phyloP scores from a whole-genome alignment of 2,329 filamentous ascomycete genomes.

The Clonostachys rosea region DNA sequence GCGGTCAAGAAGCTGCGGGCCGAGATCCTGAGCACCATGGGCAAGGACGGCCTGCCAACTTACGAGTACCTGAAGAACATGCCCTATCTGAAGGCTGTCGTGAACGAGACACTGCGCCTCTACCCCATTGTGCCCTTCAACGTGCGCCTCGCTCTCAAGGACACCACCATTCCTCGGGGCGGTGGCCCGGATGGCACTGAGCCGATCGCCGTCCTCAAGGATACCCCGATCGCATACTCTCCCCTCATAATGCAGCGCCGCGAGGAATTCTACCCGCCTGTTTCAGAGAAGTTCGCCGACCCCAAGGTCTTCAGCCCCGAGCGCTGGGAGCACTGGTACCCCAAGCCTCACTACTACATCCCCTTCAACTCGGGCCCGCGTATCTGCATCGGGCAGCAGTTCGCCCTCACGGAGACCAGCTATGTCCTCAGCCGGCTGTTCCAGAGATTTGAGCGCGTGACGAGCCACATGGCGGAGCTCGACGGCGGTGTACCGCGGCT shows the following conservation, averaged over 20 bases:
- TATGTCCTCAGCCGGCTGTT: conserved; percentile 70
- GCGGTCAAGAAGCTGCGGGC: conserved; percentile 63
- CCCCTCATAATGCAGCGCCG: conserved; percentile 71
- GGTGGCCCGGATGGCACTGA: conserved; percentile 58
- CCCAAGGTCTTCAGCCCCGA: conserved; percentile 57
- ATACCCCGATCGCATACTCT: conserved; percentile 62
- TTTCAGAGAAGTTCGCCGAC: conserved; percentile 36
- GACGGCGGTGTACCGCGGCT: conserved; percentile 49
- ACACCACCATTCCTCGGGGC: conserved; percentile 71
- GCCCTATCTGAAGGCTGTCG: conserved; percentile 71
- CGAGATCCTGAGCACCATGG: conserved; percentile 68
- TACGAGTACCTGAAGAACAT: conserved; percentile 83
- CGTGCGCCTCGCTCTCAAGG: conserved; percentile 63
- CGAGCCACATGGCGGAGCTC: conserved; percentile 49
- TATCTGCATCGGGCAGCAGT: conserved; percentile 77
- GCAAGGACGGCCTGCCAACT: conserved; percentile 56
- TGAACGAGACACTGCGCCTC: conserved; percentile 74
- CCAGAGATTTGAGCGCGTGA: conserved; percentile 64
- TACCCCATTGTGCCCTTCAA: conserved; percentile 81
- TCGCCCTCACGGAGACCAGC: conserved; percentile 71
- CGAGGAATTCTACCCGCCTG: conserved; percentile 52
- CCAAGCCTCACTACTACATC: conserved; percentile 66
- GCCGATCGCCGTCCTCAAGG: conserved; percentile 63
- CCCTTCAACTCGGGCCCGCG: conserved; percentile 73
- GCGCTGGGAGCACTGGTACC: conserved; percentile 60